Percentiles rank a stretch among this genome's conserved stretches.
Conservation (phyloP, 208 protist species). For the Leishmania lainsoni region DNA sequence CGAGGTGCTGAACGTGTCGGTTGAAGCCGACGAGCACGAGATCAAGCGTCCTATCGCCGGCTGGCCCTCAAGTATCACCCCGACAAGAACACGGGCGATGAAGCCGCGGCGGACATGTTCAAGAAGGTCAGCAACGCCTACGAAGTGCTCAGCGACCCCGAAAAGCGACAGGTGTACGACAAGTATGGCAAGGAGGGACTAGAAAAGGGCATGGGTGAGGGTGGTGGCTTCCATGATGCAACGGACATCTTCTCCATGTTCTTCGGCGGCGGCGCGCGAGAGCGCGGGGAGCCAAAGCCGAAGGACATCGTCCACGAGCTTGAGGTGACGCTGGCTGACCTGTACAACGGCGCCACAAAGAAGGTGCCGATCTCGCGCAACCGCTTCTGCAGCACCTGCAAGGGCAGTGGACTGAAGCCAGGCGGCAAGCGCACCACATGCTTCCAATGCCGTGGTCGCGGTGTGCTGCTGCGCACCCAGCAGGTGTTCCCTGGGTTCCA, state of each 20-base stretch:
- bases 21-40: conserved; percentile 77
- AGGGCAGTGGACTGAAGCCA: conserved; percentile 56
- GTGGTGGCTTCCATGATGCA: conserved; percentile 62
- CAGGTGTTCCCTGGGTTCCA: conserved; percentile 96
- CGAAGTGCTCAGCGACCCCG: conserved; percentile 94
- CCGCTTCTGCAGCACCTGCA: conserved; percentile 73
- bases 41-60: conserved; percentile 90
- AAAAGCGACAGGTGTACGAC: conserved; percentile 98
- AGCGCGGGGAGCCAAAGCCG: conserved; percentile 87
- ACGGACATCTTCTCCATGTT: conserved; percentile 89
- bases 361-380: conserved; percentile 90
- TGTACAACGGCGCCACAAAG: conserved; percentile 95
- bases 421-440: conserved; percentile 73
- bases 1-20: conserved; percentile 69
- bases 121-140: conserved; percentile 96
- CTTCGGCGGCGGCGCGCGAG: conserved; percentile 74
- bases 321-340: conserved; percentile 94
- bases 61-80: conserved; percentile 90
- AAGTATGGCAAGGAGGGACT: conserved; percentile 97
- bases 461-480: conserved; percentile 84
- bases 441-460: conserved; percentile 89
- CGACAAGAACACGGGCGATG: conserved; percentile 87
- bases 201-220: conserved; percentile 75
- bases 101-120: conserved; percentile 86
- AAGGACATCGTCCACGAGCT: conserved; percentile 94